Evolutionary conservation across 768 basidiomycete species (phyloP).

Genomic region (Lactarius vividus): DNA sequence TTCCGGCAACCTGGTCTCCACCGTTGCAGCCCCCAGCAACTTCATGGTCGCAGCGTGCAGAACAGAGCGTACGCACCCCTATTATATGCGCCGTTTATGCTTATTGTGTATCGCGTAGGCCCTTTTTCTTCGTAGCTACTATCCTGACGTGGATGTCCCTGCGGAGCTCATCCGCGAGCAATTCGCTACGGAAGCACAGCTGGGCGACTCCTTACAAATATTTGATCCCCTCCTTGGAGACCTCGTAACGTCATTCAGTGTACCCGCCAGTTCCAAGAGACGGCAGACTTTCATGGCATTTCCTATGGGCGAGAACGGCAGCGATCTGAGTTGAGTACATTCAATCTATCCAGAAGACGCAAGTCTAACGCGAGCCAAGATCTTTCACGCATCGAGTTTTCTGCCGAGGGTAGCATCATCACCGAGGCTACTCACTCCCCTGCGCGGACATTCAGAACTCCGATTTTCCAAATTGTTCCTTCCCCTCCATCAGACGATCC

Average conservation of each 20-base stretch:
- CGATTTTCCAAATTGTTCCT: conserved; percentile 59
- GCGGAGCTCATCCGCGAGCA: conserved; percentile 60
- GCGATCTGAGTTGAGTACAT: conserved; percentile 59
- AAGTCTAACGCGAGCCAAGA: conserved; percentile 38
- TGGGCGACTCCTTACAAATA: conserved; percentile 35
- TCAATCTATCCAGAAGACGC: not conserved
- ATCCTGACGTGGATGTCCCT: conserved; percentile 72
- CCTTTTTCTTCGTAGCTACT: conserved; percentile 65
- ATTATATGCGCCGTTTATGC: conserved; percentile 8
- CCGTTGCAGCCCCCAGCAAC: conserved; percentile 34
- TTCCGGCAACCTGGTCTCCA: conserved; percentile 55
- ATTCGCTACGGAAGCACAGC: conserved; percentile 46
- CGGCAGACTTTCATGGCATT: conserved; percentile 47
- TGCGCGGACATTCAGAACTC: conserved; percentile 54
- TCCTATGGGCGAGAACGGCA: conserved; percentile 59
- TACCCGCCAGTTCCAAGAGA: conserved; percentile 30
- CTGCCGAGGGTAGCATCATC: conserved; percentile 31
- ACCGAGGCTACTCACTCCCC: conserved; percentile 45
- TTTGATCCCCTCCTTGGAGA: conserved; percentile 64
- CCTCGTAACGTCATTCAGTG: conserved; percentile 44
- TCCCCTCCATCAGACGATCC: conserved; percentile 7
- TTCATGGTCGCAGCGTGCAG: conserved; percentile 48
- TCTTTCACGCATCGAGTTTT: conserved; percentile 43
- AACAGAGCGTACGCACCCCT: conserved; percentile 56
- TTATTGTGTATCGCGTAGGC: conserved; percentile 43